A percentile compares a stretch with the other conserved stretches of the same genome.
Evolutionary conservation across 73 alveolate species (phyloP).

Genomic region (Tetrahymena elliotti): DNA sequence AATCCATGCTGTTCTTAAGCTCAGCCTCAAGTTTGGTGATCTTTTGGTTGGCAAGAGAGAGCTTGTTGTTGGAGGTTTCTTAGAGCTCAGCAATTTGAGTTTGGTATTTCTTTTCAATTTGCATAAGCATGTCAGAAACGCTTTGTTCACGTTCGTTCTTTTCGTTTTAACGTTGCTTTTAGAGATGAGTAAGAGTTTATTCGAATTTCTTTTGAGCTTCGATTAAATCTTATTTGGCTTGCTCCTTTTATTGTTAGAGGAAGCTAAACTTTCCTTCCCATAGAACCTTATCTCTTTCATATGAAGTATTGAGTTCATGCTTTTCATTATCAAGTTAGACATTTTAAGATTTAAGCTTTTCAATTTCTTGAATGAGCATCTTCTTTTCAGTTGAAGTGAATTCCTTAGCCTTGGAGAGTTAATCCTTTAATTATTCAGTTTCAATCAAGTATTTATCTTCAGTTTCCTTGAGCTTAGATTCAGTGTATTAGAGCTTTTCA

Average conservation of each 20-base stretch:
- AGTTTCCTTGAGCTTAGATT: conserved; percentile 10
- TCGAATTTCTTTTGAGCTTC: conserved; percentile 81
- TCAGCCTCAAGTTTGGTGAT: conserved; percentile 72
- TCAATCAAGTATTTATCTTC: conserved; percentile 31
- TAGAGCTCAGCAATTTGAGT: conserved; percentile 75
- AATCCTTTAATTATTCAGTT: conserved; percentile 40
- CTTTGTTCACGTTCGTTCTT: conserved; percentile 62
- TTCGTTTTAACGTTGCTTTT: conserved; percentile 65
- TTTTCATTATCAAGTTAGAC: conserved; percentile 16
- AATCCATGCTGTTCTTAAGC: conserved; percentile 62
- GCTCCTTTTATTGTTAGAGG: conserved; percentile 70
- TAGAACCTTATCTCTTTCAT: conserved; percentile 76
- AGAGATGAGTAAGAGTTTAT: conserved; percentile 68
- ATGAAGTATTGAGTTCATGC: conserved; percentile 37
- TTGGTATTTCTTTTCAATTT: conserved; percentile 73
- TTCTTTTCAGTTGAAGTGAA: background rate
- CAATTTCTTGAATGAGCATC: conserved; percentile 8
- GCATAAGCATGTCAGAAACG: conserved; percentile 52
- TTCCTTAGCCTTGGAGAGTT: conserved; percentile 34
- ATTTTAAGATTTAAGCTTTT: background rate
- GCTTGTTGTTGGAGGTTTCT: conserved; percentile 39
- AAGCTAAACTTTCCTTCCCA: conserved; percentile 89
- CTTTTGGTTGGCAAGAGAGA: conserved; percentile 23
- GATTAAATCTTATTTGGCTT: conserved; percentile 70
- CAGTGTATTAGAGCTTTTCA: conserved; percentile 34